phyloP scores from a whole-genome alignment of 148 eudicot genomes.

The Nepenthes mirabilis region DNA sequence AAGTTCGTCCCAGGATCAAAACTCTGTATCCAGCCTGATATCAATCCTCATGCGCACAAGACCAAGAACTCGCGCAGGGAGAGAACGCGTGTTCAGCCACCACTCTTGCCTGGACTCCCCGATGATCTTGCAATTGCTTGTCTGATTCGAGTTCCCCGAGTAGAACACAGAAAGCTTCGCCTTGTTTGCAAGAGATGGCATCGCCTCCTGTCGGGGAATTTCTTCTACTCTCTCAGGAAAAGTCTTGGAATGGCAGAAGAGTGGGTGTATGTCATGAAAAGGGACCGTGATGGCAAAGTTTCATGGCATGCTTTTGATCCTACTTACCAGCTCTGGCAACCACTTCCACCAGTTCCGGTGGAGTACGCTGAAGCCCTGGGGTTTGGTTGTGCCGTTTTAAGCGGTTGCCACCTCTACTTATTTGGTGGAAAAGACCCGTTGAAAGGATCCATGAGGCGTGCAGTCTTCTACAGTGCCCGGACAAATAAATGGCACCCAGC shows the following conservation, averaged over 20 bases:
- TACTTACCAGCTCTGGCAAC: conserved; percentile 79
- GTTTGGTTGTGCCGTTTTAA: conserved; percentile 87
- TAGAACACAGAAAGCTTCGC: conserved; percentile 74
- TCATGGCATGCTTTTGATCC: conserved; percentile 96
- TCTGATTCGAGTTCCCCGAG: conserved; percentile 81
- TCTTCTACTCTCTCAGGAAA: conserved; percentile 69
- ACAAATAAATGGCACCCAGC: conserved; percentile 87
- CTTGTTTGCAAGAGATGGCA: conserved; percentile 83
- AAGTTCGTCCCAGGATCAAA: conserved; percentile 84
- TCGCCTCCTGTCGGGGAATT: conserved; percentile 65
- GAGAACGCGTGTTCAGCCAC: conserved; percentile 54
- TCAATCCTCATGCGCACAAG: conserved; percentile 72
- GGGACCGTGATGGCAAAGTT: conserved; percentile 78
- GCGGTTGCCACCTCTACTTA: conserved; percentile 70
- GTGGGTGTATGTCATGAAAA: conserved; percentile 83
- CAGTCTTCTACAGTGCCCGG: conserved; percentile 35
- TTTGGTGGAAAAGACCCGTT: conserved; percentile 79
- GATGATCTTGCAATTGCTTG: conserved; percentile 91
- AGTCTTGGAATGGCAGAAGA: conserved; percentile 79
- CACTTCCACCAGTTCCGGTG: conserved; percentile 84
- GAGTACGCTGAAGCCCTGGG: conserved; percentile 85
- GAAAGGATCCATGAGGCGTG: conserved; percentile 72
- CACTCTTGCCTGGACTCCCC: conserved; percentile 89
- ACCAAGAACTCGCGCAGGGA: conserved; percentile 57
- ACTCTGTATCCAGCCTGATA: conserved; percentile 81